Base-by-base conservation (phyloP, 2,329 filamentous ascomycete genomes). In the Colletotrichum chrysophilum region DNA sequence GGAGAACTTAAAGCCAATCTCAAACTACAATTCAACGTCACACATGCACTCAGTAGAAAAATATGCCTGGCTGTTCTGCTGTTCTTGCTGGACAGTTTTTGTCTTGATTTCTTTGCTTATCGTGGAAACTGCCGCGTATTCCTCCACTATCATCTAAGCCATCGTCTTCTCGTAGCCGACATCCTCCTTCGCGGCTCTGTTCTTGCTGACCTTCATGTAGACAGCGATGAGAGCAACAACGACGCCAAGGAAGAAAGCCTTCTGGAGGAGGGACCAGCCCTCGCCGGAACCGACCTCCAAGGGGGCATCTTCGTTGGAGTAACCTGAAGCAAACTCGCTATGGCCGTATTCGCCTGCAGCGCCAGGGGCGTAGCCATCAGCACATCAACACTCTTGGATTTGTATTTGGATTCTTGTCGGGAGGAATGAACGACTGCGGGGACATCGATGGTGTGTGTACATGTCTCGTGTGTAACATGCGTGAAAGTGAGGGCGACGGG, bases 231-330 rank as follows among this genome's bases (percentile, higher is more conserved):
- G 87, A 30, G 82, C 85, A 52, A 89, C 77, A 72, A 92, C 85
- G 66, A 89, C 83, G 58, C 83, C 85, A 78, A 91, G 88, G 66
- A 91, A 80, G 64, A 88, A 80, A n/a, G 84, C 85, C 84, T 90
- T 91, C 79, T 89, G 86, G 75, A 88, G 38, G 77, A 88, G 79
- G 26, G 85, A 86, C 84, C 83, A 89, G 36, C 84, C 85, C 61
- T 82, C 84, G 30, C 76, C 80, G 64, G 81, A 75, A n/a, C 80
- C 75, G 69, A 80, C 71, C 34, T 79, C 70, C 71, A 79, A 76
- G 66, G 79, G 78, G n/a, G 76, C 75, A 55, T 82, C 81, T 71
- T 86, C 85, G 75, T 78, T 80, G 34, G 82, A 80, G 65, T 80
- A 83, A 67, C 84, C 86, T 71, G 80, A 79, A 60, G 84, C 83